These are phyloP conservation scores for Scytalidium sp. DNA, from an alignment of 2,329 filamentous ascomycete genomes.

Conservation along the genomic window DNA sequence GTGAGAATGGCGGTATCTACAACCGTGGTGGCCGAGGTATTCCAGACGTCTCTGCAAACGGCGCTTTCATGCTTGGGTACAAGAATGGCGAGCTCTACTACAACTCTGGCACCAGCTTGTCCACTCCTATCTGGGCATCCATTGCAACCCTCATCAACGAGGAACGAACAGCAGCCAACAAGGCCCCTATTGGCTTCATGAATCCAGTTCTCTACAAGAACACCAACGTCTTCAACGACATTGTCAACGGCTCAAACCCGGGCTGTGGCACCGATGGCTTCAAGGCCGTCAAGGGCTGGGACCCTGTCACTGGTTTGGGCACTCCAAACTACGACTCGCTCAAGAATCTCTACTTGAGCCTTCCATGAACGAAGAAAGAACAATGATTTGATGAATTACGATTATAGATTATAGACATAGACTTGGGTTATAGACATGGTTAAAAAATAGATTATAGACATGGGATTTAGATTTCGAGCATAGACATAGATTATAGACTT, in stretches of 20 bases:
- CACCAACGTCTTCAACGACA: constrained; percentile 27
- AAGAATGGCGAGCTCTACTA: constrained; percentile 37
- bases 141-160: constrained; percentile 42
- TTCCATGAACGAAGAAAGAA: no score
- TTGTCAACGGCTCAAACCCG: constrained; percentile 28
- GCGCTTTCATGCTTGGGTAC: constrained; percentile 38
- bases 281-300: constrained; percentile 28
- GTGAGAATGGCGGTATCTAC: constrained; percentile 43
- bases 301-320: constrained; percentile 30
- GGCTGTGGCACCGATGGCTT: constrained; percentile 30
- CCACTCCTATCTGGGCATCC: constrained; percentile 35
- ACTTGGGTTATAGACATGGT: no score
- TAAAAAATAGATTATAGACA: no score
- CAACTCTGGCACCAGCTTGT: constrained; percentile 48
- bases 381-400: no score
- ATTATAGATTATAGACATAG: no score
- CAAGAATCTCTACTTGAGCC: constrained; percentile 15
- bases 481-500: no score
- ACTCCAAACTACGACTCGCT: constrained; percentile 24
- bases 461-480: no score
- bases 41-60: constrained; percentile 45
- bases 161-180: constrained; percentile 30
- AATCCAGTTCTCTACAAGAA: constrained; percentile 30
- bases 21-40: constrained; percentile 41
- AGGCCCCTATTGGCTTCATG: constrained; percentile 35